Evolutionary conservation across 2,329 filamentous ascomycete genomes (phyloP).

Genomic region (Nemania diffusa): DNA sequence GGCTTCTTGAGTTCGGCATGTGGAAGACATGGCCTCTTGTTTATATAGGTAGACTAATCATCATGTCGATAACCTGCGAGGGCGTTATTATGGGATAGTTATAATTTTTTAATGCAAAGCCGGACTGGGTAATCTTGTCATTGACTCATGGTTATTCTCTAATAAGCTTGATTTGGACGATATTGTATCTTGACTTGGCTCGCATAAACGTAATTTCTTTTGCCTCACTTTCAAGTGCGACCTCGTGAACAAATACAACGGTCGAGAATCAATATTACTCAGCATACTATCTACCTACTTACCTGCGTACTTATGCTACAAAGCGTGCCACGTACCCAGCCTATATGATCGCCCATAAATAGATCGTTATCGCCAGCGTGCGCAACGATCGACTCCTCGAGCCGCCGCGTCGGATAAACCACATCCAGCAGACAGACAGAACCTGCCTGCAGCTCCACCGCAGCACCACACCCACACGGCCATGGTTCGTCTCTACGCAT

Average conservation of each 20-base stretch:
- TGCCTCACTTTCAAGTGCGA: not conserved
- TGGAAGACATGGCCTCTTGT: constrained; percentile 7
- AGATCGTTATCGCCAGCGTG: not conserved
- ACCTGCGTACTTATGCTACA: no score
- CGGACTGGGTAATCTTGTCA: not conserved
- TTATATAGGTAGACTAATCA: constrained; percentile 5
- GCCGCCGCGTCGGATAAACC: constrained; percentile 8
- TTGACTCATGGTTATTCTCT: not conserved
- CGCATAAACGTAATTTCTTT: not conserved
- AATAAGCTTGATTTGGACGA: not conserved
- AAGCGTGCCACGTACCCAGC: no score
- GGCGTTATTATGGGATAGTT: not conserved
- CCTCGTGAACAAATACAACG: not conserved
- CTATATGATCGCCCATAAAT: constrained; percentile 6
- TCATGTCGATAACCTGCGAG: constrained; percentile 1
- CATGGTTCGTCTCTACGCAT: no score
- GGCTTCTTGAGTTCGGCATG: constrained; percentile 12
- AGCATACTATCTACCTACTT: not conserved
- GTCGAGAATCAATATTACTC: not conserved
- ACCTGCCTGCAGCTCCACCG: constrained; percentile 15
- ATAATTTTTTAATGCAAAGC: constrained; percentile 1
- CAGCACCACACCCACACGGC: not conserved
- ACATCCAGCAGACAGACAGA: constrained; percentile 31
- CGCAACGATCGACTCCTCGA: not conserved
- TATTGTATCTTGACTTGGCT: not conserved